phyloP scores from a whole-genome alignment of 2,329 filamentous ascomycete species.

The Didymellaceae sp. region DNA sequence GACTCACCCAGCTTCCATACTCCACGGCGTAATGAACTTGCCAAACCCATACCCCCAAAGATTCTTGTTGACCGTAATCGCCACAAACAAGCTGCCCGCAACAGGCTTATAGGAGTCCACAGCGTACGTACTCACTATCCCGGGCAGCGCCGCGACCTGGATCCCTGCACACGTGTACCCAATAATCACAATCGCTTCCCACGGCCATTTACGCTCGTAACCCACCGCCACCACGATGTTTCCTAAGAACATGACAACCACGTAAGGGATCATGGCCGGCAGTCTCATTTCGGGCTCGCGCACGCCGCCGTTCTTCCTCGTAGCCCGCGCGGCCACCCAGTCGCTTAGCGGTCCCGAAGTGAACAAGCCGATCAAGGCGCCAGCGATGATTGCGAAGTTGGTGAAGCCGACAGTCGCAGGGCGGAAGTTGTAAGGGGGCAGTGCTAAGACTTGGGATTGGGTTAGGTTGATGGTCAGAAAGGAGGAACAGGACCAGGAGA shows the following conservation, averaged over 20 bases:
- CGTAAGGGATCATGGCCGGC: slow-evolving; percentile 63
- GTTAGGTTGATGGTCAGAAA: slow-evolving; percentile 69
- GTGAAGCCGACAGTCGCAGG: slow-evolving; percentile 60
- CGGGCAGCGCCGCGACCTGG: slow-evolving; percentile 66
- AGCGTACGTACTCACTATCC: slow-evolving; percentile 65
- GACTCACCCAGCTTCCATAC: slow-evolving; percentile 53
- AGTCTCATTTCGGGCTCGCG: slow-evolving; percentile 66
- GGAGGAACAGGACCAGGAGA: slow-evolving; percentile 64
- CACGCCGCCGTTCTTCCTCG: slow-evolving; percentile 60
- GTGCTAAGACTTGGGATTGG: slow-evolving; percentile 60
- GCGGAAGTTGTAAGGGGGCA: slow-evolving; percentile 62
- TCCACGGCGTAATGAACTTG: slow-evolving; percentile 63
- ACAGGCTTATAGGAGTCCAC: slow-evolving; percentile 71
- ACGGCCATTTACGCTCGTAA: slow-evolving; percentile 61
- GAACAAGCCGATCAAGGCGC: slow-evolving; percentile 60
- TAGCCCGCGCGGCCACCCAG: slow-evolving; percentile 63
- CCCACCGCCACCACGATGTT: slow-evolving; percentile 64
- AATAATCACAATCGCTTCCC: slow-evolving; percentile 64
- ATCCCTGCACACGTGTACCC: slow-evolving; percentile 65
- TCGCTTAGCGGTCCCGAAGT: slow-evolving; percentile 64
- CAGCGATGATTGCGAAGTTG: slow-evolving; percentile 64
- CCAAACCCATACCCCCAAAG: slow-evolving; percentile 67
- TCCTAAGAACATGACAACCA: slow-evolving; percentile 62
- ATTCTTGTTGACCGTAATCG: slow-evolving; percentile 69
- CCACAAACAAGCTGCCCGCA: slow-evolving; percentile 64